Conservation (phyloP, 768 basidiomycete genomes). For the Leccinum obscurum region DNA sequence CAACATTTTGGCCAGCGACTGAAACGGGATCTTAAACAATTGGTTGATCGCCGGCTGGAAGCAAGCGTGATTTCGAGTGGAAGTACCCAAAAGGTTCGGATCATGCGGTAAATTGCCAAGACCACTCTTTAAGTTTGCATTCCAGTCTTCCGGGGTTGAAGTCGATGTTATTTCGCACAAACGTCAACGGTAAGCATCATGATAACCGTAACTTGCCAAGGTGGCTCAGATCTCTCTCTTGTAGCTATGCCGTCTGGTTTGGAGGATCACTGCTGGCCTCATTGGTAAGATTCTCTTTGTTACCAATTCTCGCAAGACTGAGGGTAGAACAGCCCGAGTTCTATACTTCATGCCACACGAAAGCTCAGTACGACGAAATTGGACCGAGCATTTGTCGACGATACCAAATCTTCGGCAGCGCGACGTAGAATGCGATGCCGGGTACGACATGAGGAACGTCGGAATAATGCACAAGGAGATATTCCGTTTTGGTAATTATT, state of each 20-base stretch:
- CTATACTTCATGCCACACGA: slow-evolving; percentile 91
- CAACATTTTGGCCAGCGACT: slow-evolving; percentile 97
- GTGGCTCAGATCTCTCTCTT: slow-evolving; percentile 9
- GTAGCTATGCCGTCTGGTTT: slow-evolving; percentile 94
- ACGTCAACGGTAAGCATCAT: slow-evolving; percentile 71
- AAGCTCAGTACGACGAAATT: slow-evolving; percentile 92
- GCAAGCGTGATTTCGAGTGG: slow-evolving; percentile 74
- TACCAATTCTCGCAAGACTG: neutral
- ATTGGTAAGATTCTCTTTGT: slow-evolving; percentile 51
- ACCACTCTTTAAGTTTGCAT: slow-evolving; percentile 5
- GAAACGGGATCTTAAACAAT: slow-evolving; percentile 91
- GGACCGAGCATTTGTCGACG: slow-evolving; percentile 90
- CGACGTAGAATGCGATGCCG: slow-evolving; percentile 47
- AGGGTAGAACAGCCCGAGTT: slow-evolving; percentile 75
- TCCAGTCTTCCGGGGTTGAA: slow-evolving; percentile 91
- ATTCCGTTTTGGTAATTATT: neutral
- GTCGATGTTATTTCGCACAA: slow-evolving; percentile 99
- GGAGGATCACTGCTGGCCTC: slow-evolving; percentile 95
- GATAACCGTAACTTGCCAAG: neutral
- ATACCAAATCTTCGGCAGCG: slow-evolving; percentile 92
- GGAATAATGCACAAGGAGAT: neutral
- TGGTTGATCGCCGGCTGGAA: slow-evolving; percentile 90
- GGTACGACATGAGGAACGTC: neutral
- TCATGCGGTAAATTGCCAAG: neutral
- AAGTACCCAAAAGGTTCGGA: slow-evolving; percentile 66